Evolutionary conservation across 2,329 filamentous ascomycete species (phyloP), one percentile per base, ranked within the genome.

Genomic region (Mollisia scopiformis): DNA sequence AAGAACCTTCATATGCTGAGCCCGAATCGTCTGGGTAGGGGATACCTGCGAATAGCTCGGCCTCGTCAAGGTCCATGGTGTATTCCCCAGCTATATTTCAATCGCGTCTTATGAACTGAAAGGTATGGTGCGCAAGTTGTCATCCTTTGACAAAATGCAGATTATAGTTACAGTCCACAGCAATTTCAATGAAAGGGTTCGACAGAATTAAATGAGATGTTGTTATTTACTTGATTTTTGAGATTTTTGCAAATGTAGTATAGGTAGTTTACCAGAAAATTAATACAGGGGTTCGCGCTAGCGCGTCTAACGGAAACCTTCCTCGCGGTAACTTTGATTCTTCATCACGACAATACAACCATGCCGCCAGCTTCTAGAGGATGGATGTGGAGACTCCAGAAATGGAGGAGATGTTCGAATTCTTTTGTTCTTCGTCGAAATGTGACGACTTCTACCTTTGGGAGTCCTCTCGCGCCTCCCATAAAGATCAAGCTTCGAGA

Each of bases 401-500:
- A 28, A 57, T 69, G 65, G 62, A 63, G 54, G 21, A 28, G 37
- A 31, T 37, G 30, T 46, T 56, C 59, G 41, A 52, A 31, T 35
- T 14, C 49, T 28, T n/a, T 62, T 10, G n/a, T 47, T 27, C 37
- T 27, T 10, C 60, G 53, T 6, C 59, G 59, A 31, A 65, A 63
- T 62, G 64, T 65, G 10, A 66, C 65, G 14, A 59, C 64, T 41
- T 50, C 59, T 2, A 35, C 62, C 21, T 21, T 57, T 16, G 37
- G 52, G 8, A 46, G 37, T 28, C 47, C 61, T 3, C 25, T 33
- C 31, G 52, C 11, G 2, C 51, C 62, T 28, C 65, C 59, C 21
- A 39, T 68, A 30, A 65, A 66, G 23, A 68, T 94, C 57, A 82
- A 82, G 58, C 85, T 96, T 43, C 89, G 93, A 67, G 82, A 90